Evolutionary conservation across 176 grass and related monocot species (phyloP).

Genomic region (Chloris gayana): DNA sequence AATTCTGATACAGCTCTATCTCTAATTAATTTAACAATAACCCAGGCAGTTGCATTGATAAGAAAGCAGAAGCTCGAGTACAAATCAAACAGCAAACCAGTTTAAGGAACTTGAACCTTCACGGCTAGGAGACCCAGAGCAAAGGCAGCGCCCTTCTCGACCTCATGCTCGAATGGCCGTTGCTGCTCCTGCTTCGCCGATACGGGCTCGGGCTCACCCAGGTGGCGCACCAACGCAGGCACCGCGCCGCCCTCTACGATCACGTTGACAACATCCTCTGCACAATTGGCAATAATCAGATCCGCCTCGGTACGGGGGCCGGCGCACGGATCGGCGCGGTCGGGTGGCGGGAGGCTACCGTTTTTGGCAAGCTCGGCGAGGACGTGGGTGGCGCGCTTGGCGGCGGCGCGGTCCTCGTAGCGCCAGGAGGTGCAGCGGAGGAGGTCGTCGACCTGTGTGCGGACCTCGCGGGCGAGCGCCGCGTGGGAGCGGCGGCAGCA

Average conservation of each 20-base stretch:
- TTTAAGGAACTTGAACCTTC: conserved; percentile 79
- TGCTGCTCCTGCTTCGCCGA: conserved; percentile 48
- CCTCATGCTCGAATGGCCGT: conserved; percentile 85
- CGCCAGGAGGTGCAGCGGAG: conserved; percentile 77
- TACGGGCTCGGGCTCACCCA: conserved; percentile 59
- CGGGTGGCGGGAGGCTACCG: conserved; percentile 47
- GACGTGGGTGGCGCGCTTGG: conserved; percentile 82
- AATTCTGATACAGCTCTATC: not conserved
- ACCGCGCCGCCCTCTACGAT: conserved; percentile 94
- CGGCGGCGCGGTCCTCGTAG: conserved; percentile 70
- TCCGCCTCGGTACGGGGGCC: conserved; percentile 43
- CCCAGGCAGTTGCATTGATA: conserved; percentile 22
- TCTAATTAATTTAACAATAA: conserved; percentile 3
- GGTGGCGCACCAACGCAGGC: conserved; percentile 77
- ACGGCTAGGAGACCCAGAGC: conserved; percentile 96
- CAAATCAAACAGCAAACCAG: not conserved
- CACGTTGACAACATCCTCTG: conserved; percentile 94
- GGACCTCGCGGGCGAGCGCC: conserved; percentile 69
- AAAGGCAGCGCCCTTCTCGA: conserved; percentile 97
- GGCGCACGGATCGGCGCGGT: conserved; percentile 25
- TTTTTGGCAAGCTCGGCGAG: conserved; percentile 95
- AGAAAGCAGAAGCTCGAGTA: conserved; percentile 25
- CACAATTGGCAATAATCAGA: conserved; percentile 41
- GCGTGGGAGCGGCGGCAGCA: conserved; percentile 66
- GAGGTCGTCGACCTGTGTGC: conserved; percentile 83